These are phyloP conservation scores for Alternaria triticimaculans DNA, from an alignment of 2,329 filamentous ascomycete species.

Conservation along the genomic window DNA sequence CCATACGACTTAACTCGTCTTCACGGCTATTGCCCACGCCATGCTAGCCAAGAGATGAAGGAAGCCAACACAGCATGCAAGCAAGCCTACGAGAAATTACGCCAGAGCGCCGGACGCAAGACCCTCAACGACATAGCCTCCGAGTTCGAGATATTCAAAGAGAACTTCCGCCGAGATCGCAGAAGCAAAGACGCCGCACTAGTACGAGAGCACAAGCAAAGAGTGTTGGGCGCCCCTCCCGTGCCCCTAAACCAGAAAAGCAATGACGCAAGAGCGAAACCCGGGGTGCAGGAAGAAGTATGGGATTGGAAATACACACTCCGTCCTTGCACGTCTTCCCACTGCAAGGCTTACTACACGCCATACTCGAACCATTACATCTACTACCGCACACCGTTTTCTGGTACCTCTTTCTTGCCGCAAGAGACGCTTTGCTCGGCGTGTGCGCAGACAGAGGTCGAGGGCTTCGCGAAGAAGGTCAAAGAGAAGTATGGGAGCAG, in stretches of 20 bases:
- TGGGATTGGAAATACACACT: slow-evolving; percentile 39
- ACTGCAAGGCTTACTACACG: slow-evolving; percentile 31
- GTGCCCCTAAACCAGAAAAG: not conserved
- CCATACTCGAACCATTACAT: slow-evolving; percentile 33
- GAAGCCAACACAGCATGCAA: slow-evolving; percentile 34
- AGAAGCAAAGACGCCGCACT: slow-evolving; percentile 17
- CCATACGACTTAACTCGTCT: slow-evolving; percentile 36
- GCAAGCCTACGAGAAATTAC: slow-evolving; percentile 33
- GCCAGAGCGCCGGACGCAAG: slow-evolving; percentile 43
- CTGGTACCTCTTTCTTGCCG: slow-evolving; percentile 22
- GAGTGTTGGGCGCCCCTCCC: slow-evolving; percentile 17
- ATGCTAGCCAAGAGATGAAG: slow-evolving; percentile 37
- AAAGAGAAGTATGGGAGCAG: slow-evolving; percentile 29
- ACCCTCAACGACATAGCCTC: slow-evolving; percentile 36
- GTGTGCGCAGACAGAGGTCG: slow-evolving; percentile 35
- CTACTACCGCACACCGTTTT: slow-evolving; percentile 29
- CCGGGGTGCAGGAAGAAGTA: not conserved
- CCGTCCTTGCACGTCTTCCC: slow-evolving; percentile 32
- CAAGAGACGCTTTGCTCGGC: slow-evolving; percentile 34
- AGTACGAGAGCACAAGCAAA: slow-evolving; percentile 14
- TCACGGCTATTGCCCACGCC: slow-evolving; percentile 36
- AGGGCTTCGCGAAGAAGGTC: slow-evolving; percentile 25
- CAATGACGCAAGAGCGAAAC: not conserved
- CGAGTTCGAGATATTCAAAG: slow-evolving; percentile 36
- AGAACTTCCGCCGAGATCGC: slow-evolving; percentile 22